phyloP scores from a whole-genome alignment of 1,139 yeast genomes.

The Candida sanyaensis region DNA sequence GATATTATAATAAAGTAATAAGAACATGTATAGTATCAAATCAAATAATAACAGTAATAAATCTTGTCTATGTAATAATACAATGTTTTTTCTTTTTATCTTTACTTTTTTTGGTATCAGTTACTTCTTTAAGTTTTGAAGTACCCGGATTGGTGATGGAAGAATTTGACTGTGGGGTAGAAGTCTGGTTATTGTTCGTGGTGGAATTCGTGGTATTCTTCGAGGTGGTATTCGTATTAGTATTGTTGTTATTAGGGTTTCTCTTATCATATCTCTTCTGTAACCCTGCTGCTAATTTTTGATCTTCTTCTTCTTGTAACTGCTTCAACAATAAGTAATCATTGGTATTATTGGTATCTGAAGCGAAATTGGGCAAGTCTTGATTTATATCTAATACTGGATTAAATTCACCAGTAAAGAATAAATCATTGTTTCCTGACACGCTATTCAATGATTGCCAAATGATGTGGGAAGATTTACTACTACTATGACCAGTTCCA shows the following conservation, averaged over 20 bases:
- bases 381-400: constrained; percentile 31
- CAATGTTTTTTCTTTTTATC: constrained; percentile 21
- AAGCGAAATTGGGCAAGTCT: constrained; percentile 17
- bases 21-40: neutral
- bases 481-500: constrained; percentile 18
- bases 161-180: neutral
- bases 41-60: neutral
- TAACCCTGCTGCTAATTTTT: constrained; percentile 48
- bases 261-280: constrained; percentile 30
- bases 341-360: constrained; percentile 11
- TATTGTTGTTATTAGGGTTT: constrained; percentile 1
- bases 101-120: constrained; percentile 11
- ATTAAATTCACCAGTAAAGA: constrained; percentile 61
- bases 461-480: constrained; percentile 46
- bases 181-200: no score
- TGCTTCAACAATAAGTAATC: constrained; percentile 52
- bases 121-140: neutral
- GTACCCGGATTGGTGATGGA: constrained; percentile 1
- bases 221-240: neutral
- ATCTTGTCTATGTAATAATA: constrained; percentile 18
- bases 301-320: constrained; percentile 67
- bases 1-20: no score
- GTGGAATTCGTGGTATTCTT: no score
- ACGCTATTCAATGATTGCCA: constrained; percentile 78
- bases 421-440: constrained; percentile 65